These are phyloP conservation scores for Boletus rubescentipes DNA, from an alignment of 768 basidiomycete genomes.

Conservation along the genomic window DNA sequence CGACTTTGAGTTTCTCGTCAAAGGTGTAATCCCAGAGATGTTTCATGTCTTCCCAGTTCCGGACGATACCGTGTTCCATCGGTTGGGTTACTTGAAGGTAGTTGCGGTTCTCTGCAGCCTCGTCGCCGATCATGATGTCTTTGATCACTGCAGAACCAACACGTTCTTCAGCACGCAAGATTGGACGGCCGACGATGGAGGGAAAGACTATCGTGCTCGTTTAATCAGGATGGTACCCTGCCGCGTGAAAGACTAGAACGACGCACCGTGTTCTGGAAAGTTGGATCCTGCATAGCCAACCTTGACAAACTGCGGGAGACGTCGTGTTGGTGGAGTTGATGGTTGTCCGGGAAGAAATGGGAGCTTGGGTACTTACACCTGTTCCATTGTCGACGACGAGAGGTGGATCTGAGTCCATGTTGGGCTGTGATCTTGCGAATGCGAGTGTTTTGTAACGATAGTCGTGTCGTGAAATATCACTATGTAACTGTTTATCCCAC, in stretches of 20 bases:
- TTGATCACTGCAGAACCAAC: slow-evolving; percentile 84
- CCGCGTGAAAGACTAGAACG: neutral
- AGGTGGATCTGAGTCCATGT: slow-evolving; percentile 41
- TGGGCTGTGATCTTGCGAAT: neutral
- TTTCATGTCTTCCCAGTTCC: slow-evolving; percentile 99
- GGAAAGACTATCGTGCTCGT: slow-evolving; percentile 69
- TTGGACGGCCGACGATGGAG: slow-evolving; percentile 94
- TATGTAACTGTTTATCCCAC: slow-evolving; percentile 19
- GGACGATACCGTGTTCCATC: slow-evolving; percentile 98
- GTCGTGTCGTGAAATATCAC: neutral
- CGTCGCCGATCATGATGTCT: slow-evolving; percentile 98
- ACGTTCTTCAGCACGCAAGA: slow-evolving; percentile 96
- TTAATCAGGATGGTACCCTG: neutral
- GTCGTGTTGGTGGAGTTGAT: neutral
- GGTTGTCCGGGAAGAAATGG: slow-evolving; percentile 1
- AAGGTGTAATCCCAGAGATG: slow-evolving; percentile 99
- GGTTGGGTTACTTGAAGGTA: slow-evolving; percentile 97
- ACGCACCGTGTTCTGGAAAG: slow-evolving; percentile 88
- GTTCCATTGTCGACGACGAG: slow-evolving; percentile 89
- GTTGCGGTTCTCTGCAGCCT: slow-evolving; percentile 90
- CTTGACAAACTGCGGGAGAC: slow-evolving; percentile 75
- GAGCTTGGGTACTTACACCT: slow-evolving; percentile 53
- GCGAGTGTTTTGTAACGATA: neutral
- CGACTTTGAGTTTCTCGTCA: slow-evolving; percentile 88
- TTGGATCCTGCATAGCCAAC: slow-evolving; percentile 91